Evolutionary conservation across 2,329 filamentous ascomycete species (phyloP), one percentile per base, ranked within the genome.

Genomic region (Exophiala calicioides): DNA sequence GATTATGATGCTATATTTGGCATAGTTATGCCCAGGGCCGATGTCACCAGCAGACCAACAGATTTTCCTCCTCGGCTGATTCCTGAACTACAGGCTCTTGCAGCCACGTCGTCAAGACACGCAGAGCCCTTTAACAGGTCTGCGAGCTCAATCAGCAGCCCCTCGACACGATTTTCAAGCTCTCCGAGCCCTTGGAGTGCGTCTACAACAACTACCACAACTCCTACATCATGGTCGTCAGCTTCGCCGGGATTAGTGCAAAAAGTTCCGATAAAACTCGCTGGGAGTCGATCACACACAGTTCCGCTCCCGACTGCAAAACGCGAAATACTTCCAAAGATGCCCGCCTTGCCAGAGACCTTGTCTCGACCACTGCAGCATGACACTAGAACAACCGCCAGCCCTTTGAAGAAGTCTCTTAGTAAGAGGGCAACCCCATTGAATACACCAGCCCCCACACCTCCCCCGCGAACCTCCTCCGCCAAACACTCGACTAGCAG

Each of bases 161-260:
- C 57, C 15, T 59, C 57, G 12, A 59, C 57, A n/a, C 52, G 48
- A 13, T 47, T 52, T 32, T 57, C 57, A 9, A 51, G 39, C 30
- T 55, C 57, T 15, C 50, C 55, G 23, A 56, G 55, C 26, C 55
- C 56, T 5, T 59, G 57, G 57, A 58, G 57, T 46, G 47, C 46
- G 26, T 55, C 52, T 21, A 58, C 56, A 8, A 58, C 56, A 8
- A 49, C 53, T n/a, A 56, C 56, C 9, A 75, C 73, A 4, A 76
- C 73, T 3, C 73, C 73, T 2, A 74, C 71, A 10, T 74, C 73
- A 3, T 58, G 74, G 47, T 75, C 72, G 8, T 76, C 73, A 9
- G 70, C 72, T 47, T 76, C 73, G 3, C 73, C 73, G 4, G 70
- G 71, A 5, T 65, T 73, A 42, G 60, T 68, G 27, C 64, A 69